Percentiles rank a stretch among this genome's conserved stretches.
Conservation (phyloP, 257 asterid species). For the Craterostigma plantagineum region DNA sequence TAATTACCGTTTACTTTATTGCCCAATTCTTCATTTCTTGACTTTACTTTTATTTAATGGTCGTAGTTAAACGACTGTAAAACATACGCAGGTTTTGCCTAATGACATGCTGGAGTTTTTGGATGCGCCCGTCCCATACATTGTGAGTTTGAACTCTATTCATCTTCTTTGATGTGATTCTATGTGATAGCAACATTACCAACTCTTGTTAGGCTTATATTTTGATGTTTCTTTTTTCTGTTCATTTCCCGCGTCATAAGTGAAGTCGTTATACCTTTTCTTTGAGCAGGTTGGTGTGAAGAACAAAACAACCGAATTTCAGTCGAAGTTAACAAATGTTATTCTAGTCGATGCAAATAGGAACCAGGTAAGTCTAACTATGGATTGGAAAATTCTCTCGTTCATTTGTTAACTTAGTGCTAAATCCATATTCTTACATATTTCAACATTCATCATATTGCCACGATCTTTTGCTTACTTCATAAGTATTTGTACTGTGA, state of each 20-base stretch:
- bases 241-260: not conserved
- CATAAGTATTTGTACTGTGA: conserved; percentile 3
- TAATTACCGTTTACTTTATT: conserved; percentile 16
- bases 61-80: no score
- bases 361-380: conserved; percentile 49
- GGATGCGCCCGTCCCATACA: conserved; percentile 98
- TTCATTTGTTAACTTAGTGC: not conserved
- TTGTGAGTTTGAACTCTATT: conserved; percentile 41
- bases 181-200: not conserved
- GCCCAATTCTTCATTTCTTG: conserved; percentile 4
- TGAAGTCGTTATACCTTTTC: conserved; percentile 1
- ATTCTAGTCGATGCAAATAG: conserved; percentile 71
- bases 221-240: not conserved
- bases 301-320: conserved; percentile 68
- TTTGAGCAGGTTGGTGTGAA: conserved; percentile 85
- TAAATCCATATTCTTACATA: conserved; percentile 3
- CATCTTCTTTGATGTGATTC: not conserved
- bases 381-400: not conserved
- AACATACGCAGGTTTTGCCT: conserved; percentile 78
- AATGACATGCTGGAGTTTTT: conserved; percentile 97
- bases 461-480: not conserved
- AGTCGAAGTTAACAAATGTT: conserved; percentile 64
- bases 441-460: not conserved
- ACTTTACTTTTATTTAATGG: not conserved
- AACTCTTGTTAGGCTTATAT: not conserved